phyloP scores from a whole-genome alignment of 345 rosid species.

The Eucalyptus paniculata region DNA sequence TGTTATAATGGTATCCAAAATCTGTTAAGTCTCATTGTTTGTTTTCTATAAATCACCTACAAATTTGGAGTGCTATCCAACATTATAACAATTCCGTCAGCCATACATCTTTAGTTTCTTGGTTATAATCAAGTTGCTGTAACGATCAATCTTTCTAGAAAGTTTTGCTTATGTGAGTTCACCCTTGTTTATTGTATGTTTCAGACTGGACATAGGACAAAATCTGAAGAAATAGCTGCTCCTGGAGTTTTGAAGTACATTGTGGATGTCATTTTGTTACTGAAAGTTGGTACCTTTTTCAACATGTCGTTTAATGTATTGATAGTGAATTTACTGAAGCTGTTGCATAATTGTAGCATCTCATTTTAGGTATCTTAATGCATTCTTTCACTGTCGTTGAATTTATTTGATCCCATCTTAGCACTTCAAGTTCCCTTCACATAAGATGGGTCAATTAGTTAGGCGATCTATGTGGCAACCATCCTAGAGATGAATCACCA shows the following conservation, averaged over 20 bases:
- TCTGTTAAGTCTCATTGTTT: not conserved
- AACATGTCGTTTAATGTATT: not conserved
- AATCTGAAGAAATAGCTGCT: constrained; percentile 89
- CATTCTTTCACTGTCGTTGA: not conserved
- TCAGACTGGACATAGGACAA: constrained; percentile 86
- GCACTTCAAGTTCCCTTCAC: not conserved
- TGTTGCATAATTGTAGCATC: not conserved
- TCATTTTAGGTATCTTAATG: not conserved
- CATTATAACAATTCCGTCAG: not conserved
- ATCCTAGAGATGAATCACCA: not conserved
- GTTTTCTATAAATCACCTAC: not conserved
- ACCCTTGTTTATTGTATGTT: not conserved
- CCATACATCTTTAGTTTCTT: not conserved
- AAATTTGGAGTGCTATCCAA: not conserved
- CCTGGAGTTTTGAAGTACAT: constrained; percentile 93
- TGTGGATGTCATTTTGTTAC: constrained; percentile 81
- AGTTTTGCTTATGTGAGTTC: not conserved
- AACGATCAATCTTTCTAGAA: not conserved
- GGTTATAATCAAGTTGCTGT: not conserved
- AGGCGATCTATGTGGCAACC: not conserved
- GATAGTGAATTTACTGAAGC: not conserved
- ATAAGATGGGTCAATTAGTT: not conserved
- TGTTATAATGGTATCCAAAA: constrained; percentile 50
- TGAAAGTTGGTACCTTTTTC: constrained; percentile 63
- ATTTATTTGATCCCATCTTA: not conserved